Base-by-base conservation (phyloP, 208 protist species). In the Trypanosoma cruzi region DNA sequence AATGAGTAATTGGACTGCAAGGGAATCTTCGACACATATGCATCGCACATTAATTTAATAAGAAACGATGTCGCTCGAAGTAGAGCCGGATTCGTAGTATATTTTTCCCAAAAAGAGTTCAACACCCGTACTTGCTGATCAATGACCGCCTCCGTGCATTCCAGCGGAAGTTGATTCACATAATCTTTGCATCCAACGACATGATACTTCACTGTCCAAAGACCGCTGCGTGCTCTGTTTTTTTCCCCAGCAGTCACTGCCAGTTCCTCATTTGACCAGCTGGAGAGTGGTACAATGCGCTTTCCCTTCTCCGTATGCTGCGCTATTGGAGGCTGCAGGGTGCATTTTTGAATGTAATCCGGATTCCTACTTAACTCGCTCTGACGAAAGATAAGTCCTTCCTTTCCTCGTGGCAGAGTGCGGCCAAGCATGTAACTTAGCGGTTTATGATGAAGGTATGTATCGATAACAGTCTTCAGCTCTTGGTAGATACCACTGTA, bases 1-100 rank as follows among this genome's bases (percentile, higher is more conserved):
- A 88, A 81, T 32, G 57, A 58, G 63, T 91, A 85, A 14, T 85
- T 85, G 5, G 85, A 79, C 44, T 82, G 77, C 34, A 95, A 80
- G 11, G 81, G 80, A 24, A 96, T 71, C 77, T 95, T 95, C 6
- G 82, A 73, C 0, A 90, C 88, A 73, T 94, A 95, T 13, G 79
- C 81, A 62, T 94, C 89, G 64, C 89, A 96, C 56, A 93, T 86
- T 56, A 91, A 81, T 72, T 94, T 94, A 26, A 92, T 86, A 18
- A 96, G 73, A 68, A 95, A 92, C 1, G 76, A 74, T 31, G 89
- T 91, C 0, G 88, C 84, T 57, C 83, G 71, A n/a, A 87, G 69
- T 2, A 95, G 75, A 16, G 67, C 68, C 16, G 78, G 73, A 77
- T 92, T 92, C 5, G 67, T 85, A 22, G 74, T 72, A 80, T 91